Conservation (phyloP, 345 rosid species). For the Ricinus communis region DNA sequence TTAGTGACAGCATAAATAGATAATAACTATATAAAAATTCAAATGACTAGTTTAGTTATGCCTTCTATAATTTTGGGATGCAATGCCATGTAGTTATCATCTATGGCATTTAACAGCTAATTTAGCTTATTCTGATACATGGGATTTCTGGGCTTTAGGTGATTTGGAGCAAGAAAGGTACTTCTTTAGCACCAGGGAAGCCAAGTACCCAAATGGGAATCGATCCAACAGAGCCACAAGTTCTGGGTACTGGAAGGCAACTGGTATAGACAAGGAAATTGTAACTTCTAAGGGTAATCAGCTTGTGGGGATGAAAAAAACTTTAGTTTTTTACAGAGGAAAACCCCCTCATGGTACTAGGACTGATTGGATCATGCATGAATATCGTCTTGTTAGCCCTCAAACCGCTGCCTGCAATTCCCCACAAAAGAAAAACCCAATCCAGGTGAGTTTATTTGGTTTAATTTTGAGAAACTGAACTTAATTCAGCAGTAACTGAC, state of each 20-base stretch:
- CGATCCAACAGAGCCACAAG: conserved; percentile 80
- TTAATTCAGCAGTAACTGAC: background rate
- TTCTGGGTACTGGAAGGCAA: conserved; percentile 96
- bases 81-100: conserved; percentile 10
- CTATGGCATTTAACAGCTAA: background rate
- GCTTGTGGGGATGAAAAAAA: conserved; percentile 87
- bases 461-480: background rate
- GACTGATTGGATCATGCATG: conserved; percentile 99
- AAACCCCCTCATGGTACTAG: conserved; percentile 80
- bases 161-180: conserved; percentile 88
- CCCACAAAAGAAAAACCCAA: conserved; percentile 28
- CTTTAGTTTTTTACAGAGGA: conserved; percentile 94
- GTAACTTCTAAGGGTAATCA: conserved; percentile 55
- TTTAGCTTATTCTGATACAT: conserved; percentile 7
- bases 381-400: conserved; percentile 60
- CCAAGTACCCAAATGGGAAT: conserved; percentile 92
- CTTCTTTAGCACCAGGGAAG: conserved; percentile 86
- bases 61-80: background rate
- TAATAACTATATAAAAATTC: background rate
- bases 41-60: background rate
- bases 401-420: conserved; percentile 22
- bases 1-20: conserved; percentile 20
- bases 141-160: conserved; percentile 45
- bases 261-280: conserved; percentile 83
- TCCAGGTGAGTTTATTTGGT: conserved; percentile 33